phyloP scores from a whole-genome alignment of 2,329 filamentous ascomycete genomes.

The Calycina marina region DNA sequence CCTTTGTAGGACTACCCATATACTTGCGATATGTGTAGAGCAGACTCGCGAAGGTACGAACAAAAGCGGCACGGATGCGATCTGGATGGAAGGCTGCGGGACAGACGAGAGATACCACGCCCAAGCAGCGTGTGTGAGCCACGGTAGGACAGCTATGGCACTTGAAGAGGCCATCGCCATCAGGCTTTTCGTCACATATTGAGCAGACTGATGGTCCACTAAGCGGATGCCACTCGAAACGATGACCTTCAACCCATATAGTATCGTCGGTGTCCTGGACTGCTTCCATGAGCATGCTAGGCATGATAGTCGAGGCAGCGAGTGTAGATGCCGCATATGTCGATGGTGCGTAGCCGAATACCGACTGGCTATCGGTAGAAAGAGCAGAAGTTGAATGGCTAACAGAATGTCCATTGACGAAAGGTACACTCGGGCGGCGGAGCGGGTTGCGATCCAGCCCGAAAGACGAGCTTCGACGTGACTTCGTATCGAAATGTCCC shows the following conservation, averaged over 20 bases:
- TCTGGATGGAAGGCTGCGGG: constrained; percentile 47
- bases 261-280: constrained; percentile 66
- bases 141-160: constrained; percentile 50
- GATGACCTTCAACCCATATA: constrained; percentile 77
- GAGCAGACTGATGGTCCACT: constrained; percentile 51
- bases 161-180: constrained; percentile 54
- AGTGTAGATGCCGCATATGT: constrained; percentile 77
- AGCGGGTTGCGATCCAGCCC: constrained; percentile 57
- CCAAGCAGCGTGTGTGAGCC: constrained; percentile 45
- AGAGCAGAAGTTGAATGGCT: constrained; percentile 55
- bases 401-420: constrained; percentile 49
- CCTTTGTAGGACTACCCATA: constrained; percentile 41
- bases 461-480: constrained; percentile 88
- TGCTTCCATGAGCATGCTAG: constrained; percentile 65
- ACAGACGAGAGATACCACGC: constrained; percentile 48
- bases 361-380: constrained; percentile 24
- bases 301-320: constrained; percentile 77
- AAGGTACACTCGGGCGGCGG: constrained; percentile 58
- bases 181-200: constrained; percentile 60
- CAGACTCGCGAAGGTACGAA: constrained; percentile 49
- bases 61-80: constrained; percentile 47
- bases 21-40: constrained; percentile 53
- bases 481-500: constrained; percentile 63
- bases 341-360: constrained; percentile 60
- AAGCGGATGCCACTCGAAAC: constrained; percentile 48